Evolutionary conservation across 2,329 filamentous ascomycete genomes (phyloP), one percentile per base, ranked within the genome.

Genomic region (Scleromitrula shiraiana): DNA sequence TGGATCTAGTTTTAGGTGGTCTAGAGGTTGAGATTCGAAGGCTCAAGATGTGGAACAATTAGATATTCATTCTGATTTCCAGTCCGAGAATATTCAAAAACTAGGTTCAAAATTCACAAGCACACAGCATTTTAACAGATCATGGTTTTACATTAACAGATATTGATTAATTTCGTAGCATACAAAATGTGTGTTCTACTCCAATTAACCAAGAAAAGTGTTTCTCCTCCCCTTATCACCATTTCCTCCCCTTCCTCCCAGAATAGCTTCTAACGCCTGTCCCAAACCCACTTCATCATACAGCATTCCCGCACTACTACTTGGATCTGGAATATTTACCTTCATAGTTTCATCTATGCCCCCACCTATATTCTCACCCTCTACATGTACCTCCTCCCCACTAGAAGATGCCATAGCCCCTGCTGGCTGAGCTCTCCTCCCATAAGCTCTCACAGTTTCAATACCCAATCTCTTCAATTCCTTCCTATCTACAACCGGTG

Each of bases 281-380:
- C 75, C 72, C 53, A 96, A 65, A 0, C 81, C 89, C 45, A 76
- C 82, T 46, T 82, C 75, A 65, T 96, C 90, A 65, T 95, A 95
- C 50, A 77, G 67, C 66, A 82, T 72, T 6, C 76, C 76, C 14
- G 68, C 64, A 7, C 73, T 71, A 7, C 73, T 24, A 17, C 32
- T 27, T 27, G n/a, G n/a, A n/a, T n/a, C n/a, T n/a, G n/a, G n/a
- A n/a, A 7, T 17, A 35, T 20, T 15, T 12, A 10, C 7, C 12
- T 20, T 20, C 23, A 32, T 20, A 0, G 17, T 19, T 15, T 17
- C 14, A 30, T 20, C 17, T 20, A 47, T 47, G 4, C 32, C 45
- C 8, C 42, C 45, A 8, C 30, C 15, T 14, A 10, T 35, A n/a
- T n/a, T n/a, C n/a, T n/a, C n/a, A n/a, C n/a, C n/a, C n/a, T n/a